These are phyloP conservation scores for Ophiocordyceps camponoti-saundersi DNA, from an alignment of 2,329 filamentous ascomycete genomes.

Conservation along the genomic window DNA sequence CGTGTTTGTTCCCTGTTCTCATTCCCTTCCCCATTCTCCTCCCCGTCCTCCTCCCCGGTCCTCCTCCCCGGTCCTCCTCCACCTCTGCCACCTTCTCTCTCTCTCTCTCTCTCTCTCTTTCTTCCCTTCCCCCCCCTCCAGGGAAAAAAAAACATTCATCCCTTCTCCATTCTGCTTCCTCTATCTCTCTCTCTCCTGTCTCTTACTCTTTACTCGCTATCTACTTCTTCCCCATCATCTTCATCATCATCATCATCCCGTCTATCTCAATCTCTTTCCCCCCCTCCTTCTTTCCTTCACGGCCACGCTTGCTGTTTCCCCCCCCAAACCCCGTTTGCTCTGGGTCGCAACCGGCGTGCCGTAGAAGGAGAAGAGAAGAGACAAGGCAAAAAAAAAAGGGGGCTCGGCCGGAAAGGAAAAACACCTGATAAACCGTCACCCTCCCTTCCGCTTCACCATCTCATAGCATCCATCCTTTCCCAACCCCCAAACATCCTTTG, in stretches of 20 bases:
- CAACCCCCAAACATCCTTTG: constrained; percentile 8
- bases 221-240: too few relatives aligned
- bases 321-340: not conserved
- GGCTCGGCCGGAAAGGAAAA: not conserved
- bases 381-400: not conserved
- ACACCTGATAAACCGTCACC: not conserved
- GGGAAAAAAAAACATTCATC: too few relatives aligned
- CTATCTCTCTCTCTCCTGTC: not conserved
- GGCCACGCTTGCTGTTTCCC: not conserved
- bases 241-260: not conserved
- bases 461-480: constrained; percentile 2
- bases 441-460: not conserved
- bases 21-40: not conserved
- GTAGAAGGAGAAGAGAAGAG: not conserved
- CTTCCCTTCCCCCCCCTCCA: constrained; percentile 1
- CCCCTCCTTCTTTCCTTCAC: not conserved
- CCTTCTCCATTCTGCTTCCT: too few relatives aligned
- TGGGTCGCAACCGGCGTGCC: not conserved
- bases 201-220: too few relatives aligned
- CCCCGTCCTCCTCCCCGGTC: not conserved
- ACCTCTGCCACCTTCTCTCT: not conserved
- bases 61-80: not conserved
- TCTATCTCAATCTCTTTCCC: not conserved
- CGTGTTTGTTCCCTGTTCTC: constrained; percentile 1
- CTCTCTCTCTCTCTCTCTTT: constrained; percentile 1